Evolutionary conservation across 1,139 yeast species (phyloP), one percentile per base, ranked within the genome.

Genomic region (Lodderomyces elongisporus): DNA sequence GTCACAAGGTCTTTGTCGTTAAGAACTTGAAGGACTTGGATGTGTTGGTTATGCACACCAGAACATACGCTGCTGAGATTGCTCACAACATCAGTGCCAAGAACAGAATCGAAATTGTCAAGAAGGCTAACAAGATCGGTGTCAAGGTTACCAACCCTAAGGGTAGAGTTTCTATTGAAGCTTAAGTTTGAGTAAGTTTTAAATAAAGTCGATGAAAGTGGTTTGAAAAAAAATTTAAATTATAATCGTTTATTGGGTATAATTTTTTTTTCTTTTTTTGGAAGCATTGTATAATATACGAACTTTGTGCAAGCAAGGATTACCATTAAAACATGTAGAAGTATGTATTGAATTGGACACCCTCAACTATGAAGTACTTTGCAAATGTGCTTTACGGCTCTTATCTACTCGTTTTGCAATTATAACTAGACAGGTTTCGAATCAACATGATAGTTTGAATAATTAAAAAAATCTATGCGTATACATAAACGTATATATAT

Each of bases 21-120:
- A 79, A 84, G 68, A 93, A 93, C 85, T 63, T 80, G 51, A 77
- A 78, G 67, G 98, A 91, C 66, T 84, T 93, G 69, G 98, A 93
- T 66, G 83, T 88, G 56, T 80, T 93, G 68, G 78, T 89, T 68
- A 73, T 93, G 80, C 96, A 91, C 87, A 83, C 95, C 74, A 87
- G 85, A 79, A 76, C 96, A 58, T 91, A 85, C 74, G 98, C 98
- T 70, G 99, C 97, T 68, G 98, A 91, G 77, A 93, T 93, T 61
- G 96, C 97, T 58, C 96, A 87, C 89, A 85, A 84, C 72, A 91
- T 93, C 56, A 88, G 97, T 57, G 85, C 98, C 58, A 89, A 80
- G 77, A 89, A 93, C 91, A 88, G 99, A 80, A 88, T 89, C 62
- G 91, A 77, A 62, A 85, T 93, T 59, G 81, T 93, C 61, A 83